These are phyloP conservation scores for Sporobolomyces pararoseus DNA, from an alignment of 768 basidiomycete genomes.

Conservation along the genomic window DNA sequence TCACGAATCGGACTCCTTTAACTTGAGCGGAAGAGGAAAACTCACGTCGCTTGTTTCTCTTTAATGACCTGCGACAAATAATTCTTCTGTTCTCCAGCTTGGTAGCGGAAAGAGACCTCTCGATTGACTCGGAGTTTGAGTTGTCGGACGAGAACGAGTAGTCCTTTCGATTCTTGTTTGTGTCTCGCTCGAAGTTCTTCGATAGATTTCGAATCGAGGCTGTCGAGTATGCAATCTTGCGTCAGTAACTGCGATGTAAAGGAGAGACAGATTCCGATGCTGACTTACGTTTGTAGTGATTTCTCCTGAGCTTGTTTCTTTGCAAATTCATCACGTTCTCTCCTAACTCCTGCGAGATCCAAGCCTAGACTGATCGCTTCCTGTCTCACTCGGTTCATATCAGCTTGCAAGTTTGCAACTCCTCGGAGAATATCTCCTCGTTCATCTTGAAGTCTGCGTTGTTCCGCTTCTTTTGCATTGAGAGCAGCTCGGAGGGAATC, in stretches of 20 bases:
- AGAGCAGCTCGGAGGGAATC: constrained; percentile 57
- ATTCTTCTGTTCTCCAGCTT: constrained; percentile 77
- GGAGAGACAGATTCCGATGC: constrained; percentile 57
- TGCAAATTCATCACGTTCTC: constrained; percentile 56
- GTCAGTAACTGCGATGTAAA: constrained; percentile 52
- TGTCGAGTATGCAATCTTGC: background rate
- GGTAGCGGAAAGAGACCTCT: constrained; percentile 72
- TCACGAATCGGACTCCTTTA: background rate
- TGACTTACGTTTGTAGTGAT: constrained; percentile 54
- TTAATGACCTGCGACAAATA: constrained; percentile 66
- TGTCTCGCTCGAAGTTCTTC: constrained; percentile 55
- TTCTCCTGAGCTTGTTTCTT: constrained; percentile 54
- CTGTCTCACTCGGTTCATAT: constrained; percentile 67
- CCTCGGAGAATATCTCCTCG: constrained; percentile 64
- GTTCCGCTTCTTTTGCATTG: constrained; percentile 51
- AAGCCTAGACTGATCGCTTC: constrained; percentile 74
- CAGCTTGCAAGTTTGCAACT: constrained; percentile 66
- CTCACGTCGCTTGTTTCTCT: constrained; percentile 42
- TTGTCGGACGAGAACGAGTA: constrained; percentile 85
- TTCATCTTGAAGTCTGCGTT: constrained; percentile 64
- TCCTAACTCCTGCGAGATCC: constrained; percentile 65
- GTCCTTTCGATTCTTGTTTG: constrained; percentile 81
- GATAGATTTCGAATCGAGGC: background rate
- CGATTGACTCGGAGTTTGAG: constrained; percentile 86
- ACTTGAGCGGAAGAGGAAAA: background rate